These are phyloP conservation scores for Lagerstroemia speciosa DNA, from an alignment of 345 rosid species.

Conservation along the genomic window DNA sequence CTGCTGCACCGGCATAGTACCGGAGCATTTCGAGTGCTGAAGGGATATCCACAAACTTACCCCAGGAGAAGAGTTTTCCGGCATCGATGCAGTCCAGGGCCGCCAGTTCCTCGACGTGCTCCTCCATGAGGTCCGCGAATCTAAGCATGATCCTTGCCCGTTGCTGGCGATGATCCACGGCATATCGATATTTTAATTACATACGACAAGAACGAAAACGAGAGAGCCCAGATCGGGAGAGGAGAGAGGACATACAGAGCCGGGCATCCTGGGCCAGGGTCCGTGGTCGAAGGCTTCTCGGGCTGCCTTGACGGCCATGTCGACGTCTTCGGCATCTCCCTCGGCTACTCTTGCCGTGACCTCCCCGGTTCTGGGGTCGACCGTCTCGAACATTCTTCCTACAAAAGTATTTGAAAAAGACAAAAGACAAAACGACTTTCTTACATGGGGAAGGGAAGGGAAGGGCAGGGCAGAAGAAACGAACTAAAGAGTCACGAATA, in stretches of 20 bases:
- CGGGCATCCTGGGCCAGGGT: slow-evolving; percentile 61
- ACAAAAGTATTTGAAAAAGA: neutral
- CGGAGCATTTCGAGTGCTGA: slow-evolving; percentile 23
- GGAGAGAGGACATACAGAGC: slow-evolving; percentile 30
- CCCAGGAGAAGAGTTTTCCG: slow-evolving; percentile 39
- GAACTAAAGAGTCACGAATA: neutral
- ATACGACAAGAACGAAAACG: neutral
- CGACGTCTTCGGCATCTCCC: slow-evolving; percentile 51
- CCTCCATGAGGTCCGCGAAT: slow-evolving; percentile 55
- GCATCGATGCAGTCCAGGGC: slow-evolving; percentile 58
- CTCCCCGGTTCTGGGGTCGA: slow-evolving; percentile 47
- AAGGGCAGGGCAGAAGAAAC: neutral
- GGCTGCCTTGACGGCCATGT: slow-evolving; percentile 55
- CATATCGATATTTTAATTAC: no score
- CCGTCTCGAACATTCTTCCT: slow-evolving; percentile 52
- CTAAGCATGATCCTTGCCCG: slow-evolving; percentile 56
- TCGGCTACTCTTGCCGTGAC: slow-evolving; percentile 34
- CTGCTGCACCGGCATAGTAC: slow-evolving; percentile 84
- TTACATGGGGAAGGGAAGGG: no score
- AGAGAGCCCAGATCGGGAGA: neutral
- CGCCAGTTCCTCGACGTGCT: slow-evolving; percentile 56
- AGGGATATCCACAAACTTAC: slow-evolving; percentile 53
- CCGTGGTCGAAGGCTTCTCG: slow-evolving; percentile 59
- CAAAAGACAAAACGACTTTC: neutral
- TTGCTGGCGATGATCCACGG: slow-evolving; percentile 30